These are phyloP conservation scores for Coprinopsis strossmayeri DNA, from an alignment of 768 basidiomycete genomes.

Conservation along the genomic window DNA sequence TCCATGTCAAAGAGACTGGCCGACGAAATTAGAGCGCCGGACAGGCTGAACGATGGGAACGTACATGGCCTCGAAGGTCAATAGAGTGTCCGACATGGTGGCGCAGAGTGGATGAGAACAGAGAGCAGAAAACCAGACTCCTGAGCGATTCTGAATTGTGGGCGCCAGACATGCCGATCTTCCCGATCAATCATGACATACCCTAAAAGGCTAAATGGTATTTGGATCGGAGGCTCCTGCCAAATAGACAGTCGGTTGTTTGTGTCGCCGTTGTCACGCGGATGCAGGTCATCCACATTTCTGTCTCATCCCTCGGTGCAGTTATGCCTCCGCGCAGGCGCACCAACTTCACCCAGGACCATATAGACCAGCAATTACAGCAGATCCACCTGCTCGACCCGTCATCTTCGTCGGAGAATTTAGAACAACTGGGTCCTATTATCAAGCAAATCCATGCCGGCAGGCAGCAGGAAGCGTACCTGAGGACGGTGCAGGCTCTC, in stretches of 20 bases:
- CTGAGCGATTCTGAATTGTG: too few relatives aligned
- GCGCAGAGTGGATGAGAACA: conserved; percentile 2
- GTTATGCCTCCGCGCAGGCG: conserved; percentile 74
- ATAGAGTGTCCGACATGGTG: conserved; percentile 28
- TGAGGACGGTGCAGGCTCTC: conserved; percentile 79
- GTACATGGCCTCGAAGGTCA: conserved; percentile 40
- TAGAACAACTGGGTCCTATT: conserved; percentile 91
- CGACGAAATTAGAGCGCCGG: too few relatives aligned
- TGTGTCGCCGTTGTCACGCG: conserved; percentile 16
- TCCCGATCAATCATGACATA: conserved; percentile 1
- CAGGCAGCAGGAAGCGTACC: conserved; percentile 83
- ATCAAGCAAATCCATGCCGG: conserved; percentile 90
- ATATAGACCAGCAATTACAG: conserved; percentile 84
- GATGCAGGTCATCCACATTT: too few relatives aligned
- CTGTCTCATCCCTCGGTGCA: too few relatives aligned
- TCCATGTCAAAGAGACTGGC: conserved; percentile 85
- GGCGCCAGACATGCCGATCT: not conserved
- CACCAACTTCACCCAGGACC: conserved; percentile 72
- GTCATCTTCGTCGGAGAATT: conserved; percentile 85
- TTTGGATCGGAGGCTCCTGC: conserved; percentile 29
- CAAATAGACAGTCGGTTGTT: conserved; percentile 32
- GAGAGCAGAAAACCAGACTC: too few relatives aligned
- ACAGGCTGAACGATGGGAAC: conserved; percentile 12
- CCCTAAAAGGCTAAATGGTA: conserved; percentile 10
- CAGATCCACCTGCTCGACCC: conserved; percentile 87